These are phyloP conservation scores for Hyaloscypha finlandica DNA, from an alignment of 495 filamentous ascomycete species.

Conservation along the genomic window DNA sequence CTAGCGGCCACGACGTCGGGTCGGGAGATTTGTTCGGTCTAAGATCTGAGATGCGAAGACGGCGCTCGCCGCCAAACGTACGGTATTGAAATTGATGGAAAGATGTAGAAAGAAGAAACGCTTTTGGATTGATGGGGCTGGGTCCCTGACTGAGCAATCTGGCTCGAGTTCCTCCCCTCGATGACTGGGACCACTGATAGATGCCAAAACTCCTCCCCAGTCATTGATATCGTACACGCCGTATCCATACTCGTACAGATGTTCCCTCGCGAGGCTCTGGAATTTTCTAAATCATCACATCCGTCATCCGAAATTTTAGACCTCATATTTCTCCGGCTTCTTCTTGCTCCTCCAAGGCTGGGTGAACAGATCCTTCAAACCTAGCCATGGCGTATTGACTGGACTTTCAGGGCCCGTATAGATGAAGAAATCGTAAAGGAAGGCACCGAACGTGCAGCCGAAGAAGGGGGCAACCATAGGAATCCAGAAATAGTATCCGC, in stretches of 20 bases:
- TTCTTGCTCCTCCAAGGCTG: slow-evolving; percentile 14
- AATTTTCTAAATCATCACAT: neutral
- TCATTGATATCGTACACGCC: neutral
- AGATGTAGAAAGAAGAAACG: neutral
- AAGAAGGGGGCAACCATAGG: slow-evolving; percentile 47
- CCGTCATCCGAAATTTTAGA: neutral
- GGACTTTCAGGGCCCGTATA: slow-evolving; percentile 48
- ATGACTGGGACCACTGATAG: neutral
- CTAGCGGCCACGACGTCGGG: neutral
- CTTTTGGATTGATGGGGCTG: neutral
- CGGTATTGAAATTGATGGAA: no score
- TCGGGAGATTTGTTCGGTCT: no score
- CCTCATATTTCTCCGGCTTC: slow-evolving; percentile 20
- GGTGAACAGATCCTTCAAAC: slow-evolving; percentile 20
- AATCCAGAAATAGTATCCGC: slow-evolving; percentile 48
- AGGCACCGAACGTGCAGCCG: slow-evolving; percentile 47
- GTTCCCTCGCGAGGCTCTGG: neutral
- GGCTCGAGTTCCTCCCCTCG: neutral
- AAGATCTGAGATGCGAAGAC: no score
- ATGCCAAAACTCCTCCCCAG: neutral
- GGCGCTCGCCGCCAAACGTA: no score
- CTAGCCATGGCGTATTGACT: slow-evolving; percentile 30
- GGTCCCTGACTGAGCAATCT: neutral
- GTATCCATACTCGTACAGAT: neutral
- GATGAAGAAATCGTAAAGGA: slow-evolving; percentile 55